Evolutionary conservation across 306 rosid genomes (phyloP).

Genomic region (Cicer arietinum): DNA sequence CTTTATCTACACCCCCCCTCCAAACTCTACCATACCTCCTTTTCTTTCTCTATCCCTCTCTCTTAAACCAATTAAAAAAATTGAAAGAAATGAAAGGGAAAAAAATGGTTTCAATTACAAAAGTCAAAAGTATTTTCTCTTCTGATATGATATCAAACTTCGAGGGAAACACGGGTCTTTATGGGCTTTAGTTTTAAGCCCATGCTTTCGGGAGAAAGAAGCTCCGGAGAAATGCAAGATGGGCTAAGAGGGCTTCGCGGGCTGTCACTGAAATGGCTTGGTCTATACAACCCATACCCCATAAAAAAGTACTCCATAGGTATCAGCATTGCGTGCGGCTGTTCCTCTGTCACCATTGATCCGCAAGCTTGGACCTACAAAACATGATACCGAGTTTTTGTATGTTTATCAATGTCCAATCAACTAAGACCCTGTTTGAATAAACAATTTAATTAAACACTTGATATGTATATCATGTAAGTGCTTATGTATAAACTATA

Average conservation of each 20-base stretch:
- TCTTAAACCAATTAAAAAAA: constrained; percentile 44
- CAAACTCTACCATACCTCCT: constrained; percentile 38
- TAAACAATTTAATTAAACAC: too few relatives aligned
- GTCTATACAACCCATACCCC: constrained; percentile 91
- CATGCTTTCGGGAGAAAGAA: constrained; percentile 99
- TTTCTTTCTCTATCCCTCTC: constrained; percentile 38
- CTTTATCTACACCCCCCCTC: constrained; percentile 57
- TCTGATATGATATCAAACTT: constrained; percentile 43
- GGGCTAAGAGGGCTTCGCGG: constrained; percentile 96
- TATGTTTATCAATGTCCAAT: neutral
- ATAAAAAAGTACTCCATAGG: constrained; percentile 96
- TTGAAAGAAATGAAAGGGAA: constrained; percentile 32
- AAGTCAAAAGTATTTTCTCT: constrained; percentile 25
- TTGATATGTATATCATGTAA: too few relatives aligned
- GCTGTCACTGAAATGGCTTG: constrained; percentile 75
- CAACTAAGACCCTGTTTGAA: neutral
- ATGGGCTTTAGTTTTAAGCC: constrained; percentile 97
- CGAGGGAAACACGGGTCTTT: constrained; percentile 72
- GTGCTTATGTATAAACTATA: too few relatives aligned
- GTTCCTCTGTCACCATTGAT: constrained; percentile 98
- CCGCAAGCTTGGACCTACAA: constrained; percentile 97
- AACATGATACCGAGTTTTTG: constrained; percentile 31
- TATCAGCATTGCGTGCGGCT: constrained; percentile 98
- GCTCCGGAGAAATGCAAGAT: constrained; percentile 95
- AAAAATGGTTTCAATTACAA: constrained; percentile 44